These are phyloP conservation scores for Bidens hawaiensis DNA, from an alignment of 140 eudicot species.

Conservation along the genomic window DNA sequence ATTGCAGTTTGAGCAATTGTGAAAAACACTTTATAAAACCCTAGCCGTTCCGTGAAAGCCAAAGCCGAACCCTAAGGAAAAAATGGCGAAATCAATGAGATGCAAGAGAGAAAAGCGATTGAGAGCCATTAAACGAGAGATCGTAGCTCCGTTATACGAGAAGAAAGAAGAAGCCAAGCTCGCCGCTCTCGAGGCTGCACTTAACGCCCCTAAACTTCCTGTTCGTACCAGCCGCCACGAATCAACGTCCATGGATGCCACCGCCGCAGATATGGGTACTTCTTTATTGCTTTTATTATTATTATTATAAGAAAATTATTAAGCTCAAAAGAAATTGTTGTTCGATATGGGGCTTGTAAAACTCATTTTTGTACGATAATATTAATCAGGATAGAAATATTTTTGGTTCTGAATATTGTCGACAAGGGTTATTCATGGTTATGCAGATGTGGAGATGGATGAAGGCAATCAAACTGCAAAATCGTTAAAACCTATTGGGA, in stretches of 20 bases:
- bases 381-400: not conserved
- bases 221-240: slow-evolving; percentile 39
- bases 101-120: slow-evolving; percentile 82
- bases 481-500: slow-evolving; percentile 60
- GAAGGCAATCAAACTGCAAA: slow-evolving; percentile 38
- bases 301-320: too few relatives aligned
- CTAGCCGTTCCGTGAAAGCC: too few relatives aligned
- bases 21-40: too few relatives aligned
- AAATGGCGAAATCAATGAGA: slow-evolving; percentile 94
- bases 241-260: slow-evolving; percentile 31
- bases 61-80: too few relatives aligned
- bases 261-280: slow-evolving; percentile 41
- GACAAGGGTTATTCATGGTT: not conserved
- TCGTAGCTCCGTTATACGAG: slow-evolving; percentile 70
- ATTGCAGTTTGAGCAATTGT: too few relatives aligned
- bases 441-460: slow-evolving; percentile 74
- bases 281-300: not conserved
- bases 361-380: too few relatives aligned
- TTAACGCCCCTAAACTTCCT: slow-evolving; percentile 88
- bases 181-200: slow-evolving; percentile 81
- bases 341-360: too few relatives aligned
- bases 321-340: too few relatives aligned
- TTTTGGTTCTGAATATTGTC: not conserved
- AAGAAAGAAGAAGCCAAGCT: slow-evolving; percentile 76
- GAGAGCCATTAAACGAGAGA: slow-evolving; percentile 77